Base-by-base conservation (phyloP, 805 yeast species). In the Yarrowia osloensis region DNA sequence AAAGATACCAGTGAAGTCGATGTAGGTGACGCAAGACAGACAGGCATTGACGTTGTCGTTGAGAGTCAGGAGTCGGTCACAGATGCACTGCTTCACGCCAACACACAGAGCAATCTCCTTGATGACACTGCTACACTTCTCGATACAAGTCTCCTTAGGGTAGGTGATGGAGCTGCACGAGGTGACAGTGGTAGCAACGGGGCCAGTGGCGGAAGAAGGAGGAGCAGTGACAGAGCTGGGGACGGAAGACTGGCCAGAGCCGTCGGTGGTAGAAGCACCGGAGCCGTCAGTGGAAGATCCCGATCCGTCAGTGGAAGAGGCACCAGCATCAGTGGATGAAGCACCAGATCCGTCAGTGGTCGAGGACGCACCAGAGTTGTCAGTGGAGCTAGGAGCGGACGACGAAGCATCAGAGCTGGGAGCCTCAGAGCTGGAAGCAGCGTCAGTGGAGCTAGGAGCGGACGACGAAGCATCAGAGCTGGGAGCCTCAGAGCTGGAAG, bases 201-300 rank as follows among this genome's bases (percentile, higher is more conserved):
- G 40, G 26, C 57, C 57, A 15, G 40, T 21, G 19, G 40, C 19
- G 6, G 57, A 31, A 6, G 57, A 31, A 22, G 57, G 40, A 13
- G 40, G 21, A 19, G 57, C 39, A 33, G 57, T 50, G 57, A 50
- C 28, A 17, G 57, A 21, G 57, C 28, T 22, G 19, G 57, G 35
- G 54, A 29, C 37, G 19, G 54, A 47, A 11, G 54, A 47, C 52
- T 26, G 33, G 35, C 35, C 46, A 40, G 46, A 1, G 17, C 2
- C 24, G 13, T 31, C 37, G 33, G 57, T 29, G 28, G 57, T 33
- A 13, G 40, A 31, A 33, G 57, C 12, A 2, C 54, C 54, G 21
- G 55, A 17, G 12, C 54, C 55, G 17, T 31, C 55, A 21, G 39
- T 49, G 28, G 35, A 28, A 31, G 55, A 29, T 3, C 39, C 12